Conservation (phyloP, 768 basidiomycete genomes). For the Gelatoporia subvermispora region DNA sequence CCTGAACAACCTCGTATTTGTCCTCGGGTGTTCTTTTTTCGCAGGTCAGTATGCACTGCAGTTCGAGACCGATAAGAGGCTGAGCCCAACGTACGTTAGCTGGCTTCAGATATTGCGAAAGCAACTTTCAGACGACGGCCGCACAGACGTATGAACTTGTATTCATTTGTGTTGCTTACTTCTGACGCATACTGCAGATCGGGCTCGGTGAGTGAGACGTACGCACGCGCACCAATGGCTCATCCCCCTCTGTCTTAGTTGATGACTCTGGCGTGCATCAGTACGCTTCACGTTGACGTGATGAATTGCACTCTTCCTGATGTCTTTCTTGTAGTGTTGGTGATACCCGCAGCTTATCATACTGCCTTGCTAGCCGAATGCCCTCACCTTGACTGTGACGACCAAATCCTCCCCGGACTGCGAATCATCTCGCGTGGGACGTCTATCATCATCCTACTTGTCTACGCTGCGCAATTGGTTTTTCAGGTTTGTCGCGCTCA, state of each 20-base stretch:
- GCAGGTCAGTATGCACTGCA: slow-evolving; percentile 44
- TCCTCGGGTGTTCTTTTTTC: slow-evolving; percentile 87
- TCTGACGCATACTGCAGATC: slow-evolving; percentile 20
- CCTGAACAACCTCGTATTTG: slow-evolving; percentile 83
- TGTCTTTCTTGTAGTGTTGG: slow-evolving; percentile 45
- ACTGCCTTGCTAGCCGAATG: slow-evolving; percentile 28
- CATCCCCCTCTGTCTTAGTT: slow-evolving; percentile 36
- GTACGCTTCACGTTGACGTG: slow-evolving; percentile 35
- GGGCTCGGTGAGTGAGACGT: slow-evolving; percentile 32
- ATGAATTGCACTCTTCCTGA: not conserved
- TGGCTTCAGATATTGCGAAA: slow-evolving; percentile 61
- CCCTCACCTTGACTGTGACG: slow-evolving; percentile 19
- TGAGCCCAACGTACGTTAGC: too few species aligned
- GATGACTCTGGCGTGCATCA: slow-evolving; percentile 85
- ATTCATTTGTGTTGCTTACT: slow-evolving; percentile 21
- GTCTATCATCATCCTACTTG: slow-evolving; percentile 64
- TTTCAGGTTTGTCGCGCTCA: slow-evolving; percentile 52
- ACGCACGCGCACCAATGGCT: not conserved
- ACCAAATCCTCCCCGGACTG: slow-evolving; percentile 44
- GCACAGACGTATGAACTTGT: slow-evolving; percentile 64
- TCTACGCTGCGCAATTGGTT: slow-evolving; percentile 70
- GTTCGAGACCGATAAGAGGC: not conserved
- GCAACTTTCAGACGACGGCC: slow-evolving; percentile 74
- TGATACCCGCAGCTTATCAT: slow-evolving; percentile 87
- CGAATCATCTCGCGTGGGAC: slow-evolving; percentile 78